Evolutionary conservation across 192 early-diverging fungal genomes (phyloP).

Genomic region (Kickxella alabastrina): DNA sequence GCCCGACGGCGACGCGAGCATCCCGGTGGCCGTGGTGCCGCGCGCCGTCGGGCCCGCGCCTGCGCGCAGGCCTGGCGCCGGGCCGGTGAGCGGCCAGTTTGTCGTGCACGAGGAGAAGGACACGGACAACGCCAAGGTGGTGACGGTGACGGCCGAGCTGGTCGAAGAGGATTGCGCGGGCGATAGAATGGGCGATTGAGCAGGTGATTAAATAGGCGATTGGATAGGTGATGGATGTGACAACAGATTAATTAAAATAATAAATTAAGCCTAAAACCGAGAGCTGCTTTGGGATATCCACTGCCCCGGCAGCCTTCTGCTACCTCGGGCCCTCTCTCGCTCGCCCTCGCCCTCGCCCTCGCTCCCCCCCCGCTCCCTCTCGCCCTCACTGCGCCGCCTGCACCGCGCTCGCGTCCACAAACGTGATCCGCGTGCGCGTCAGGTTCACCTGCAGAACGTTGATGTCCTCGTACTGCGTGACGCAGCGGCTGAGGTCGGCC

Average conservation of each 20-base stretch:
- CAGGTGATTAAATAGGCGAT: no score
- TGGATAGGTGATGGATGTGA: no score
- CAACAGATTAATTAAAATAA: background rate
- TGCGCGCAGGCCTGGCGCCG: background rate
- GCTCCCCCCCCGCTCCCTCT: no score
- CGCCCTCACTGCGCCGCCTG: no score
- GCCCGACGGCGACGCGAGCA: conserved; percentile 21
- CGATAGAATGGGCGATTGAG: no score
- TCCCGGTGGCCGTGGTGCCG: conserved; percentile 30
- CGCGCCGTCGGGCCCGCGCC: background rate
- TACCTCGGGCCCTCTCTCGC: no score
- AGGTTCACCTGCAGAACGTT: conserved; percentile 67
- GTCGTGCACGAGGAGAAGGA: conserved; percentile 48
- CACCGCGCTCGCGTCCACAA: no score
- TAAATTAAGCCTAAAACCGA: no score
- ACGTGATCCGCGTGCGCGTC: conserved; percentile 56
- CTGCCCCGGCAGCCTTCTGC: no score
- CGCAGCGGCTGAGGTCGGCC: conserved; percentile 67
- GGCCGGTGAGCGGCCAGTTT: conserved; percentile 6
- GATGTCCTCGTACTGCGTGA: conserved; percentile 70
- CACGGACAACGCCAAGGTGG: conserved; percentile 50
- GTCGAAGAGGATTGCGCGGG: no score
- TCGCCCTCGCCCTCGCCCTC: no score
- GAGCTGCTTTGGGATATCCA: no score
- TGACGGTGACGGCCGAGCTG: conserved; percentile 23